phyloP scores from a whole-genome alignment of 1,284 basidiomycete genomes.

The Cryptococcus wingfieldii region DNA sequence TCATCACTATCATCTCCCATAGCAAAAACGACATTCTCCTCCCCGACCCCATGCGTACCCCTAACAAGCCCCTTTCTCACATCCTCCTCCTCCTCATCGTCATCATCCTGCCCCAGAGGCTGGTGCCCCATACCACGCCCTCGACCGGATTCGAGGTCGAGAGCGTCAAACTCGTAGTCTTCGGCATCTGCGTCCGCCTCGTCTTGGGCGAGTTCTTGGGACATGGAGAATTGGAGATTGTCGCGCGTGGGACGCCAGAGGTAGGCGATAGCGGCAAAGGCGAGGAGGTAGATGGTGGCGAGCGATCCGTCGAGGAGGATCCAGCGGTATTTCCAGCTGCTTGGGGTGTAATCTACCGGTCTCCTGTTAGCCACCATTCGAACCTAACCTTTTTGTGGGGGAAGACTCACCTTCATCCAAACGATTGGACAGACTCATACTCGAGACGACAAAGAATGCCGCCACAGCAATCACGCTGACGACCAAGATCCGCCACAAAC shows the following conservation, averaged over 20 bases:
- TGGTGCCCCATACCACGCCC: constrained; percentile 20
- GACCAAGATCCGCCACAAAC: constrained; percentile 81
- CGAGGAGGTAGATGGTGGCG: constrained; percentile 72
- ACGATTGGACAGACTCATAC: constrained; percentile 83
- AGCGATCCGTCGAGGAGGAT: constrained; percentile 96
- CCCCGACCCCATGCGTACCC: constrained; percentile 49
- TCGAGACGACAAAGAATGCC: constrained; percentile 88
- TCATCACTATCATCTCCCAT: constrained; percentile 73
- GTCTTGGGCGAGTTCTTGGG: constrained; percentile 58
- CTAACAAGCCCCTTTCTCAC: constrained; percentile 14
- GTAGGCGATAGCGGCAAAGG: constrained; percentile 78
- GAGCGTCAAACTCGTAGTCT: constrained; percentile 82
- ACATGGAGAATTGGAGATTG: constrained; percentile 73
- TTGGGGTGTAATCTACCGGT: constrained; percentile 75
- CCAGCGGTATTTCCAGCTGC: constrained; percentile 92
- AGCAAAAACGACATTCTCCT: constrained; percentile 82
- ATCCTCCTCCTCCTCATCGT: constrained; percentile 56
- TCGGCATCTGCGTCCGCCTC: constrained; percentile 88
- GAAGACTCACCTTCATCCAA: constrained; percentile 67
- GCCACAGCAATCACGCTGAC: constrained; percentile 76
- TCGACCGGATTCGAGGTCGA: constrained; percentile 52
- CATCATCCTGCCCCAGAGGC: constrained; percentile 50
- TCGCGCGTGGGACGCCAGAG: constrained; percentile 90
- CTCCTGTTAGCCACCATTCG: not conserved
- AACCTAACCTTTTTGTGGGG: not conserved